Base-by-base conservation (phyloP, 495 filamentous ascomycete genomes). In the Astrothelium subdiscretum region DNA sequence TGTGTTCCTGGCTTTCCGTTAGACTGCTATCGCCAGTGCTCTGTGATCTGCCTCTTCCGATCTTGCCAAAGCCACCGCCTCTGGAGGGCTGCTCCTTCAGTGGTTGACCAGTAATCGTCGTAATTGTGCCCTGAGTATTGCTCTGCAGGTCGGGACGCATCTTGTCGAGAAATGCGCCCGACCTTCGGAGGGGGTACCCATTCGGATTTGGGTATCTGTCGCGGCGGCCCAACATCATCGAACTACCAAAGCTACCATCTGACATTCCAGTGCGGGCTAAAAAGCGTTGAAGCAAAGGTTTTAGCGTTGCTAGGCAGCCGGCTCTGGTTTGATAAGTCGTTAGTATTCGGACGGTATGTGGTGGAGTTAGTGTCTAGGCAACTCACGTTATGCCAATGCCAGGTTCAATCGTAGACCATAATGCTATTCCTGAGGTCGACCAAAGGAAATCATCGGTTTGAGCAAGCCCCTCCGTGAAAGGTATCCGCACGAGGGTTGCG, bases 401-500 rank as follows among this genome's bases (percentile, higher is more conserved):
- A 31, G 69, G 67, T 66, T 79, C 76, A 8, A 74, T 62, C 0
- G 74, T 75, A 2, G 71, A 71, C 75, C 73, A 76, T 61, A 77
- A 75, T 0, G 70, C 67, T 1, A 79, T 57, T 63, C 73, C 71
- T 0, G 69, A 66, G 20, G 72, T 73, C 58, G 66, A 70, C 31
- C 32, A 74, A 18, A 74, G 59, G 22, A 73, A 69, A 58, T 76
- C 74, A 6, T 58, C 44, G 26, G 60, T 57, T 26, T 70, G 60
- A 0, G 59, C 59, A 31, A 77, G 62, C 6, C 69, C 65, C 32
- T 67, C 62, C n/a, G 76, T 64, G 59, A 72, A 77, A 15, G 73
- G 74, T 27, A 79, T 70, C 6, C 76, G 74, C 29, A 79, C 67
- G 58, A 79, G 72, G 3, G 74, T 76, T 18, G 73, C 75, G 15